Base-by-base conservation (phyloP, 192 early-diverging fungal species). In the Rhizophlyctis rosea region DNA sequence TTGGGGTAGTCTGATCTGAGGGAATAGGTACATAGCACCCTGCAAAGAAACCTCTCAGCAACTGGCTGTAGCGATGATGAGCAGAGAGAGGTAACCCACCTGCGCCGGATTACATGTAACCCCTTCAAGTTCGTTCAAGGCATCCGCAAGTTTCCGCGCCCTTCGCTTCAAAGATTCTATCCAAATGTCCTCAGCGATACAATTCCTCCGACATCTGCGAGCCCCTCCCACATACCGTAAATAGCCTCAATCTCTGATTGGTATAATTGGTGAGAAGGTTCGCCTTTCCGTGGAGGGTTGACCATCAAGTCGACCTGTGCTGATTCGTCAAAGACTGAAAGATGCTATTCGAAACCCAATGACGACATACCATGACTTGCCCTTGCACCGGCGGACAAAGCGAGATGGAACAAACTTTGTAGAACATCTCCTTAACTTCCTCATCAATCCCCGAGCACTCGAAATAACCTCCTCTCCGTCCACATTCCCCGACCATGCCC, bases 1-100 rank as follows among this genome's bases (percentile, higher is more conserved):
- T 54, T 73, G 54, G 23, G 94, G 90, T 7, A 97, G 69, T 44
- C 64, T 62, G 55, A 98, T 85, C 30, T 68, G 76, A 16, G 96
- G 96, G 84, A 97, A 97, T 56, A 95, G 79, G 76, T 99, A 99
- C 94, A 99, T 94, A 54, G 96, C 89, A 52, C 96, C 96, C 69
- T 91, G 83, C n/a, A 34, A 14, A 44, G 59, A 64, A 64, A 16
- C 1, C 1, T 39, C 1, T 0, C 18, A 64, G 33, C 18, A 1
- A n/a, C 39, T 24, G n/a, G n/a, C n/a, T n/a, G n/a, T n/a, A n/a
- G 25, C 13, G 18, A 27, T n/a, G 21, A 18, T 5, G 54, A 14
- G 18, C 23, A 57, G 7, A 9, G 34, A 57, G 27, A 9, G 21
- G 9, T 9, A 48, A 65, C 11, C 18, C 16, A 65, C 58, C 59